Conservation (phyloP, 805 yeast genomes). For the Metschnikowia cubensis region DNA sequence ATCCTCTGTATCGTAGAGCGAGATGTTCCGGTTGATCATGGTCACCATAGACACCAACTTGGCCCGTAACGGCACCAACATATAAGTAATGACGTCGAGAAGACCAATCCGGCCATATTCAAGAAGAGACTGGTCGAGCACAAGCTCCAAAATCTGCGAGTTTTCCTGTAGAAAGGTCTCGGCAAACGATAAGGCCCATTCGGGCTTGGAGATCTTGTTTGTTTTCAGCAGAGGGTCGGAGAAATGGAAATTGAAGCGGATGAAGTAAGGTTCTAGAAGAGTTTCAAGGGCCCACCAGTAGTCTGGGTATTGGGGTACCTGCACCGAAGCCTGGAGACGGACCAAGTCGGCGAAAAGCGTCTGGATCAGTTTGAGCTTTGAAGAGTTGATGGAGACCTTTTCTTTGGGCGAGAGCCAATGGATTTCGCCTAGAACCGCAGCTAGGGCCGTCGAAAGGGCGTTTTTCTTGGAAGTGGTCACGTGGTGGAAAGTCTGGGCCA, state of each 20-base stretch:
- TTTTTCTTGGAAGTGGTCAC: slow-evolving; percentile 2
- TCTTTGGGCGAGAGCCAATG: slow-evolving; percentile 24
- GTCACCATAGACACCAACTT: slow-evolving; percentile 34
- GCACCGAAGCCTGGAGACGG: slow-evolving; percentile 29
- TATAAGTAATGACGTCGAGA: slow-evolving; percentile 41
- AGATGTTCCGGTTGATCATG: slow-evolving; percentile 22
- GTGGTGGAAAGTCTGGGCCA: slow-evolving; percentile 4
- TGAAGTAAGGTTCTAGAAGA: slow-evolving; percentile 42
- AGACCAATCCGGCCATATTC: slow-evolving; percentile 26
- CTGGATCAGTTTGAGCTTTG: slow-evolving; percentile 9
- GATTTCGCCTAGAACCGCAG: slow-evolving; percentile 12
- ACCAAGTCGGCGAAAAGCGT: slow-evolving; percentile 17
- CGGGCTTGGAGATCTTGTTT: slow-evolving; percentile 63
- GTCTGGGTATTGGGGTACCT: slow-evolving; percentile 28
- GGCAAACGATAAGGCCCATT: slow-evolving; percentile 58
- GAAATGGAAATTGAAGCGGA: slow-evolving; percentile 60
- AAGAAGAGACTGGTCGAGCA: slow-evolving; percentile 34
- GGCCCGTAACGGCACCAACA: slow-evolving; percentile 43
- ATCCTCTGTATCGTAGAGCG: slow-evolving; percentile 14
- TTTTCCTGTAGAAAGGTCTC: slow-evolving; percentile 41
- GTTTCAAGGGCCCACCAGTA: slow-evolving; percentile 50
- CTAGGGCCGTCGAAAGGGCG: slow-evolving; percentile 14
- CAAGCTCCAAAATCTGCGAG: slow-evolving; percentile 35
- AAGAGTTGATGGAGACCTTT: slow-evolving; percentile 12
- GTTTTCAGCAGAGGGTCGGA: slow-evolving; percentile 50